Evolutionary conservation across 768 basidiomycete genomes (phyloP).

Genomic region (Boletus pseudo-olivaceus): DNA sequence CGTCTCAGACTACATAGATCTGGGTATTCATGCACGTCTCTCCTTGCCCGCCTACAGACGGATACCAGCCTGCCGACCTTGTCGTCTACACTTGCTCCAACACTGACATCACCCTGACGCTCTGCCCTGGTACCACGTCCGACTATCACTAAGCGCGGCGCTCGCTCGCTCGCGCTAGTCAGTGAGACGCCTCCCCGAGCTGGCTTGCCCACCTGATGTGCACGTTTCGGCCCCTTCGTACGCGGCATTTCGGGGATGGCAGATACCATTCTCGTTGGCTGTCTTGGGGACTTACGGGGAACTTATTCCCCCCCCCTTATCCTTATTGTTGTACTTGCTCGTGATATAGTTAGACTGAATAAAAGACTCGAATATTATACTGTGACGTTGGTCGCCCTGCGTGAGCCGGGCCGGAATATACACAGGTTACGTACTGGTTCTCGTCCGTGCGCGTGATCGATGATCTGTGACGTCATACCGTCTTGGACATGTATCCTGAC

Average conservation of each 20-base stretch:
- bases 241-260: neutral
- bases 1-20: neutral
- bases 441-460: too few relatives aligned
- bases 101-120: conserved; percentile 27
- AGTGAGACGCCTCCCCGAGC: neutral
- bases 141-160: conserved; percentile 3
- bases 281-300: too few relatives aligned
- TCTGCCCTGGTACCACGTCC: conserved; percentile 27
- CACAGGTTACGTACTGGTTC: too few relatives aligned
- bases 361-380: too few relatives aligned
- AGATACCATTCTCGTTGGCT: too few relatives aligned
- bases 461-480: too few relatives aligned
- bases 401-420: too few relatives aligned
- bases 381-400: too few relatives aligned
- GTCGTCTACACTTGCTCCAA: conserved; percentile 30
- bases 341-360: too few relatives aligned
- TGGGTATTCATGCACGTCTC: neutral
- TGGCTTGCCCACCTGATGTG: neutral
- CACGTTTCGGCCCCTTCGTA: neutral
- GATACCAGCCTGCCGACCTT: conserved; percentile 27
- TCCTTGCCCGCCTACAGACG: conserved; percentile 8
- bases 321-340: too few relatives aligned
- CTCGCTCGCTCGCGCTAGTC: neutral
- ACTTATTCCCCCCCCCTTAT: too few relatives aligned
- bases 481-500: too few relatives aligned